Conservation (phyloP, 2,329 filamentous ascomycete genomes). For the Juglanconis oblonga region DNA sequence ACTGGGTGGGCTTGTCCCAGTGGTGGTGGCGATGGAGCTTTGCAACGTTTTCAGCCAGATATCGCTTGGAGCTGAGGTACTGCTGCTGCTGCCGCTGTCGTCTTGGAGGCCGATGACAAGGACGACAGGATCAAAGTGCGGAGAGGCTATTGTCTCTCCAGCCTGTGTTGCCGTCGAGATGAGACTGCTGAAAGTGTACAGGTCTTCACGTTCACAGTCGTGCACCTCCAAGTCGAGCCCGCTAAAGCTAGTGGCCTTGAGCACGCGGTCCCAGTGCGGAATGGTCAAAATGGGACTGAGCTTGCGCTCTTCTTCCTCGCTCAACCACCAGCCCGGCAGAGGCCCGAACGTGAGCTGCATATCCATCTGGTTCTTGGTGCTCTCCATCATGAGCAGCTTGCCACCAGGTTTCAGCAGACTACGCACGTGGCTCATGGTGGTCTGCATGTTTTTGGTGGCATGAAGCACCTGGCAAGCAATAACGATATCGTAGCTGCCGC, state of each 20-base stretch:
- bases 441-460: conserved; percentile 23
- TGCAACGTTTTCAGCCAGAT: too few relatives aligned
- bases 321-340: conserved; percentile 32
- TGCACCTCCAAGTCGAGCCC: conserved; percentile 25
- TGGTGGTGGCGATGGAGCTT: too few relatives aligned
- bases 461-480: neutral
- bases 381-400: neutral
- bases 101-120: too few relatives aligned
- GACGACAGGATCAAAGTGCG: too few relatives aligned
- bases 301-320: conserved; percentile 25
- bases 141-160: too few relatives aligned
- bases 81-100: too few relatives aligned
- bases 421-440: conserved; percentile 20
- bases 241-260: conserved; percentile 20
- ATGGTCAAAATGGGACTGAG: conserved; percentile 25
- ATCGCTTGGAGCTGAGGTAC: too few relatives aligned
- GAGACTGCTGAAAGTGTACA: neutral
- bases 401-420: neutral
- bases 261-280: conserved; percentile 21
- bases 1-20: too few relatives aligned
- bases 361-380: conserved; percentile 20
- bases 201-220: conserved; percentile 17
- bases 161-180: neutral
- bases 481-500: too few relatives aligned
- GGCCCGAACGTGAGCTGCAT: conserved; percentile 27